Base-by-base conservation (phyloP, 192 early-diverging fungal species). In the Coemansia sp. region DNA sequence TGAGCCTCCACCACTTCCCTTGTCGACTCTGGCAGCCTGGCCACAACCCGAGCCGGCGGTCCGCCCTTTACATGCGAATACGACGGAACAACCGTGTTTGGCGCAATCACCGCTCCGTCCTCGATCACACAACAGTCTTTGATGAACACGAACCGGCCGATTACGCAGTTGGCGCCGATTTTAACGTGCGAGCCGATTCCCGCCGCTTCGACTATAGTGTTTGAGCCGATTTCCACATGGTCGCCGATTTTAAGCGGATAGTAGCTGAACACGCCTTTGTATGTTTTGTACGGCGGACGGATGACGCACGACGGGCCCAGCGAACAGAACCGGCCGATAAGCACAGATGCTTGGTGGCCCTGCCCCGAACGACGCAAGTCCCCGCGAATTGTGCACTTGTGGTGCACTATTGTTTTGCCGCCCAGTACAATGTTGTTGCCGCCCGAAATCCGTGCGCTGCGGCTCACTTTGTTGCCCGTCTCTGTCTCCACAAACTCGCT, bases 241-340 rank as follows among this genome's bases (percentile, higher is more conserved):
- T 96, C 93, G n/a, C 93, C 95, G 45, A 99, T 93, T 72, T 96
- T 97, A 82, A 97, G 90, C 35, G 95, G 95, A 57, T 94, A 99
- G 71, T 99, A 97, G 75, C 89, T 94, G 73, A 99, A 98, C 6
- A 89, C 77, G 26, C 93, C 94, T n/a, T 83, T 83, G 80, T 95
- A 95, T 14, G 92, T 91, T 64, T 96, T 99, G 78, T 91, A 95
- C 1, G 97, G 97, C 14, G 97, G 97, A 11, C 94, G 85, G 22
- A 99, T 87, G 3, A 96, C 86, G 1, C 89, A 91, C 7, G 82
- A 71, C 60, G 86, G 80, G 6, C 89, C 85, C 1, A 98, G 74
- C 8, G 94, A 76, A 74, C 95, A 96, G 69, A 94, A 97, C 41
- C 90, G 81, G 16, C 97, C 97, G 57, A 97, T 93, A 29, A 91